A percentile compares a stretch with the other conserved stretches of the same genome.
Conservation (phyloP, 371 early-diverging fungal genomes). For the Choanephora cucurbitarum region DNA sequence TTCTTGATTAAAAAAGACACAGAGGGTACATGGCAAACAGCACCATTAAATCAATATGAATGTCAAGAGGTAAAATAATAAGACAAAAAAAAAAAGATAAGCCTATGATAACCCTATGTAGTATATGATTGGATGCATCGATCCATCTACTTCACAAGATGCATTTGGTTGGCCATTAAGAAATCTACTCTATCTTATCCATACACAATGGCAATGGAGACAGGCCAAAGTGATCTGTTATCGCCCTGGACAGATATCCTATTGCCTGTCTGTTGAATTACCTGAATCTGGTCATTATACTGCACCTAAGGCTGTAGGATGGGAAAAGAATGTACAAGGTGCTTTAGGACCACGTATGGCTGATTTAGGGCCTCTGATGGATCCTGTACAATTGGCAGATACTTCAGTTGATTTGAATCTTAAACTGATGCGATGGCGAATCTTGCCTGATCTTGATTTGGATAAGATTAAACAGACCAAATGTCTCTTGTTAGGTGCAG, state of each 20-base stretch:
- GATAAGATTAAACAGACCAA: constrained; percentile 75
- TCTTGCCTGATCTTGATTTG: constrained; percentile 83
- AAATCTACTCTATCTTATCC: constrained; percentile 74
- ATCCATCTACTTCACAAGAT: constrained; percentile 70
- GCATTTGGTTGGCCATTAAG: constrained; percentile 92
- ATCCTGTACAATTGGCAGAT: constrained; percentile 78
- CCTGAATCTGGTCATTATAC: constrained; percentile 32
- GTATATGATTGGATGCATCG: constrained; percentile 73
- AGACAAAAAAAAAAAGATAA: constrained; percentile 2
- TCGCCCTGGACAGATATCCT: constrained; percentile 55
- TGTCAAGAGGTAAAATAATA: constrained; percentile 7
- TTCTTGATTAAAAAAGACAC: constrained; percentile 12
- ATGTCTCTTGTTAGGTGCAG: constrained; percentile 89
- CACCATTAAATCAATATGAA: constrained; percentile 35
- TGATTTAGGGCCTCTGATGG: constrained; percentile 79
- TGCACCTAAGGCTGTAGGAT: constrained; percentile 70
- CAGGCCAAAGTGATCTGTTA: constrained; percentile 71
- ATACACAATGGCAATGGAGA: constrained; percentile 45
- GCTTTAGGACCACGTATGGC: constrained; percentile 83
- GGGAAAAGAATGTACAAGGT: constrained; percentile 86
- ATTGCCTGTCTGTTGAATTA: constrained; percentile 23
- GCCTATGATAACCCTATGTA: no score
- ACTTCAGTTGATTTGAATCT: constrained; percentile 92
- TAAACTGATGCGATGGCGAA: constrained; percentile 95
- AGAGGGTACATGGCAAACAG: constrained; percentile 16